Base-by-base conservation (phyloP, 2,329 filamentous ascomycete species). In the Ophiocordyceps polyrhachis-furcata region DNA sequence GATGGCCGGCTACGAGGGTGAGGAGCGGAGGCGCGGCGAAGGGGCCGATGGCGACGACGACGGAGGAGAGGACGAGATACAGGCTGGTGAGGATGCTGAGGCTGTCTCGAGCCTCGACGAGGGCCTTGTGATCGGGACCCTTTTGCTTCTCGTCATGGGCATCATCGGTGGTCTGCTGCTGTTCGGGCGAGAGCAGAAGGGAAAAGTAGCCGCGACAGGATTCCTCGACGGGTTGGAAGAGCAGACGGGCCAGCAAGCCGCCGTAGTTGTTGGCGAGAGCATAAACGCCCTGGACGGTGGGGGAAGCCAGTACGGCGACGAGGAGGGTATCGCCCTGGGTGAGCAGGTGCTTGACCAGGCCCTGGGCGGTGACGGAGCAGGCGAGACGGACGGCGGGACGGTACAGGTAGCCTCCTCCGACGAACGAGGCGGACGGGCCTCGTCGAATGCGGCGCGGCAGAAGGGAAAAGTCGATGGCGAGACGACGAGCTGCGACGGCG, bases 221-320 rank as follows among this genome's bases (percentile, higher is more conserved):
- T 62, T 98, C 93, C 61, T 98, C 91, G 48, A 98, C 77, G 8
- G 91, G 93, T 56, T 96, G 91, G 59, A 98, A 89, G 43, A 98
- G 66, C 50, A 96, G 76, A 3, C 91, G 76, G 0, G 91, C 91
- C 25, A 93, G 66, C 0, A 98, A 73, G 2, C 88, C 84, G 20
- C 91, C 91, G 58, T 91, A 98, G 61, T 96, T 98, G 54, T 87
- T 87, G 44, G 89, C 91, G 5, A 98, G 71, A 0, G 88, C 86
- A 57, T 96, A 98, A 32, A 86, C 79, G 14, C 91, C 91, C 64
- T 96, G 91, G 5, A 88, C 82, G 40, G 76, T 69, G 1, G 91
- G 73, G 0, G 79, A 78, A 7, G 88, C 81, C 46, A 96, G 70
- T 13, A 79, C 65, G 15, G 83, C 81, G 50, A 98, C 81, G 43